Conservation (phyloP, 768 basidiomycete genomes). For the Kwoniella newhampshirensis region DNA sequence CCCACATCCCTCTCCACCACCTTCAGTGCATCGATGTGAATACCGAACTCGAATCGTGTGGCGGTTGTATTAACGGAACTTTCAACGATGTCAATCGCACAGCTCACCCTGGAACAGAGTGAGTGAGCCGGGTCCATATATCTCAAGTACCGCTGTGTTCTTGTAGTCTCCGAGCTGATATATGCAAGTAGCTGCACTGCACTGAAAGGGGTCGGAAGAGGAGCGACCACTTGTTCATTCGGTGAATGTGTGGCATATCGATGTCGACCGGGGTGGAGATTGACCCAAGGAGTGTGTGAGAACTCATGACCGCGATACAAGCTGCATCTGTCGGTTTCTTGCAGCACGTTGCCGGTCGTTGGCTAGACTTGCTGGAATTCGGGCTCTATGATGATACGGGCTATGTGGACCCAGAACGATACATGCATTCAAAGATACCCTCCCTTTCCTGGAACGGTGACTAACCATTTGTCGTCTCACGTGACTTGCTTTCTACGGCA, state of each 20-base stretch:
- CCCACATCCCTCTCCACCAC: no score
- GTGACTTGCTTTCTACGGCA: no score
- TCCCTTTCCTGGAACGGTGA: no score
- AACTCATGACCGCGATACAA: background rate
- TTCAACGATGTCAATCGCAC: background rate
- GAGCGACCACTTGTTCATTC: background rate
- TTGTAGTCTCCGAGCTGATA: no score
- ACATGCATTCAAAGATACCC: slow-evolving; percentile 9
- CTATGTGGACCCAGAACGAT: background rate
- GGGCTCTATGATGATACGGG: background rate
- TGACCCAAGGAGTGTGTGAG: background rate
- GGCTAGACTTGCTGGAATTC: background rate
- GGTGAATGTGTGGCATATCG: background rate
- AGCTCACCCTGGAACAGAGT: background rate
- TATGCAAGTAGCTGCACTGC: slow-evolving; percentile 3
- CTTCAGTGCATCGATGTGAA: slow-evolving; percentile 26
- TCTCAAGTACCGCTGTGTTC: background rate
- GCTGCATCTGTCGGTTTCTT: background rate
- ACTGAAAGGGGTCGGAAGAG: background rate
- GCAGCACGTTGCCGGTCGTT: background rate
- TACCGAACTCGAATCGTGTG: slow-evolving; percentile 31
- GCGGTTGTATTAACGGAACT: slow-evolving; percentile 20
- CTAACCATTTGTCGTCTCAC: no score
- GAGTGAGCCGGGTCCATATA: background rate
- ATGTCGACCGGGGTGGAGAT: background rate